Percentiles rank a stretch among this genome's conserved stretches.
Conservation (phyloP, 2,329 filamentous ascomycete genomes). For the Clonostachys rhizophaga region DNA sequence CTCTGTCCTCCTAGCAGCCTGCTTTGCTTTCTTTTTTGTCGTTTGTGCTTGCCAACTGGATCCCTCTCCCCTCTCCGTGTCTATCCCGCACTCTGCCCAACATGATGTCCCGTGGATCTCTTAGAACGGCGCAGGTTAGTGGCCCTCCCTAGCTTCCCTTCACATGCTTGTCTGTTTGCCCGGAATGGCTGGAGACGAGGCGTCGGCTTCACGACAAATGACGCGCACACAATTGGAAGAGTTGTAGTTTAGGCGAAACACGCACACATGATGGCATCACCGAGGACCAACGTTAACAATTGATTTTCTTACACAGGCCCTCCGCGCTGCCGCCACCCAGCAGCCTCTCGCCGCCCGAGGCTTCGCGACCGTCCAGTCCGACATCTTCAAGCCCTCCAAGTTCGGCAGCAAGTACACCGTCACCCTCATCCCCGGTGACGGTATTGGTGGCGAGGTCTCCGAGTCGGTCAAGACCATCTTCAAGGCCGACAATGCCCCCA, state of each 20-base stretch:
- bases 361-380: constrained; percentile 81
- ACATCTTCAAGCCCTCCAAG: constrained; percentile 99
- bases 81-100: constrained; percentile 1
- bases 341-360: constrained; percentile 42
- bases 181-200: neutral
- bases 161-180: neutral
- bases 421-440: constrained; percentile 96
- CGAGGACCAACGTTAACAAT: constrained; percentile 12
- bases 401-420: constrained; percentile 99
- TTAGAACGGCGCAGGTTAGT: constrained; percentile 54
- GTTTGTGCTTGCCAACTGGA: constrained; percentile 1
- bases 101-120: constrained; percentile 56
- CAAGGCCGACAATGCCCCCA: constrained; percentile 98
- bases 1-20: constrained; percentile 1
- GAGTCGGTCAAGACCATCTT: constrained; percentile 99
- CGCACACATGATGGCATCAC: neutral
- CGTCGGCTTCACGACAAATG: neutral
- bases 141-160: neutral
- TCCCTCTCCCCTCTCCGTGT: constrained; percentile 1
- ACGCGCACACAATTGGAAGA: neutral
- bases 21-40: constrained; percentile 8
- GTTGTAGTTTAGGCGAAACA: too few relatives aligned
- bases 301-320: constrained; percentile 32
- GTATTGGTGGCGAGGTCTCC: constrained; percentile 96
- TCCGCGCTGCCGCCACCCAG: constrained; percentile 44